Evolutionary conservation across 345 rosid species (phyloP).

Genomic region (Psidium guajava): DNA sequence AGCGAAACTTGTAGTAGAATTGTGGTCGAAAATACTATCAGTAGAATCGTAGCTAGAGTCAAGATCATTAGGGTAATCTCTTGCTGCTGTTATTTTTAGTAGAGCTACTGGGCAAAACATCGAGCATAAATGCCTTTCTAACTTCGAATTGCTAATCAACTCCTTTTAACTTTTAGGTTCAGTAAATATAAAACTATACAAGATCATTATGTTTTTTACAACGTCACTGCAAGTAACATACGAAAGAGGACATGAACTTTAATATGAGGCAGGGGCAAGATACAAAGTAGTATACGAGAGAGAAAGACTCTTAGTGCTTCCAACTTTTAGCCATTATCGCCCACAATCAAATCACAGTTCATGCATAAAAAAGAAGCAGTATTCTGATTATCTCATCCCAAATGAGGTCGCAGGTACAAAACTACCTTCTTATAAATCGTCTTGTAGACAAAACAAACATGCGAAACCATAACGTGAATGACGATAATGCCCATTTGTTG

Average conservation of each 20-base stretch:
- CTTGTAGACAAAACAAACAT: too few species aligned
- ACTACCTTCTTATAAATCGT: too few species aligned
- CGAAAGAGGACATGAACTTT: neutral
- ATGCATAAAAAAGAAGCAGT: too few species aligned
- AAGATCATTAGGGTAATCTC: neutral
- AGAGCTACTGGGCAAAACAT: neutral
- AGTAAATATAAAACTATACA: neutral
- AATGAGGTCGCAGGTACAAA: too few species aligned
- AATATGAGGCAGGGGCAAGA: neutral
- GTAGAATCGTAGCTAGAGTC: neutral
- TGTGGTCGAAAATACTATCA: neutral
- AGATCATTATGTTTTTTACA: neutral
- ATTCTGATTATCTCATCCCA: too few species aligned
- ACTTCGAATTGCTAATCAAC: neutral
- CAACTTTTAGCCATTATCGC: too few species aligned
- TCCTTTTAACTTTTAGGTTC: neutral
- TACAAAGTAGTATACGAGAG: too few species aligned
- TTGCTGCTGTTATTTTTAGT: neutral
- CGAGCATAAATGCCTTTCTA: neutral
- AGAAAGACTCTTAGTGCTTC: too few species aligned
- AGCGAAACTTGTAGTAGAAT: too few species aligned
- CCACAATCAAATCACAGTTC: too few species aligned
- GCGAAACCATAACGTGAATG: neutral
- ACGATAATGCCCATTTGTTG: neutral
- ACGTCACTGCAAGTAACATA: neutral